Evolutionary conservation across 495 filamentous ascomycete genomes (phyloP).

Genomic region (Corynascus novoguineensis): DNA sequence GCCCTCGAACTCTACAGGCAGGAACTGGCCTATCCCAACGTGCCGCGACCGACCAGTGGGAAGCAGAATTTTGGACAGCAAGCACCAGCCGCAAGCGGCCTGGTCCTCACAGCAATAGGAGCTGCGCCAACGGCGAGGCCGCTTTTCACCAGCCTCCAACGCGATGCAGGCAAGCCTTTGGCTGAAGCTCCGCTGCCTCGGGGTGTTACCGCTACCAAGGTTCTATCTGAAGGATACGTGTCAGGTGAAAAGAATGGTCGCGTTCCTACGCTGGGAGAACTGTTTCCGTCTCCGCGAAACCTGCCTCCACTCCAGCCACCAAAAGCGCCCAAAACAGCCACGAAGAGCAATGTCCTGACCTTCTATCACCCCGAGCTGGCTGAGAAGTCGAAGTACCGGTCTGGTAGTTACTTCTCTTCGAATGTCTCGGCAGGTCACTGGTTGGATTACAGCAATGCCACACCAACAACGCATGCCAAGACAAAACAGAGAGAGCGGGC

Average conservation of each 20-base stretch:
- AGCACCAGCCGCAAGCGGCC: constrained; percentile 36
- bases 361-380: constrained; percentile 57
- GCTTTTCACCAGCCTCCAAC: constrained; percentile 72
- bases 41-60: constrained; percentile 15
- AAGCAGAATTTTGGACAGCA: constrained; percentile 15
- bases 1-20: constrained; percentile 37
- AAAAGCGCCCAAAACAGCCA: constrained; percentile 58
- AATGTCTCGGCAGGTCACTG: constrained; percentile 57
- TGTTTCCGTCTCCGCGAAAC: constrained; percentile 67
- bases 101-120: constrained; percentile 66
- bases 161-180: constrained; percentile 40
- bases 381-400: constrained; percentile 51
- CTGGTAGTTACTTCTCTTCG: constrained; percentile 49
- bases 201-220: constrained; percentile 64
- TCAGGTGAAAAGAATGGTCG: constrained; percentile 43
- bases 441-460: constrained; percentile 61
- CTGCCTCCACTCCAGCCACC: constrained; percentile 67
- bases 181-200: constrained; percentile 63
- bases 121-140: constrained; percentile 67
- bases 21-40: constrained; percentile 37
- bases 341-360: constrained; percentile 54
- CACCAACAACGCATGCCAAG: constrained; percentile 53
- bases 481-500: constrained; percentile 66
- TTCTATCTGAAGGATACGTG: constrained; percentile 46
- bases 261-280: constrained; percentile 64